Conservation (phyloP, 176 grass and related monocot genomes). For the Poa pratensis region DNA sequence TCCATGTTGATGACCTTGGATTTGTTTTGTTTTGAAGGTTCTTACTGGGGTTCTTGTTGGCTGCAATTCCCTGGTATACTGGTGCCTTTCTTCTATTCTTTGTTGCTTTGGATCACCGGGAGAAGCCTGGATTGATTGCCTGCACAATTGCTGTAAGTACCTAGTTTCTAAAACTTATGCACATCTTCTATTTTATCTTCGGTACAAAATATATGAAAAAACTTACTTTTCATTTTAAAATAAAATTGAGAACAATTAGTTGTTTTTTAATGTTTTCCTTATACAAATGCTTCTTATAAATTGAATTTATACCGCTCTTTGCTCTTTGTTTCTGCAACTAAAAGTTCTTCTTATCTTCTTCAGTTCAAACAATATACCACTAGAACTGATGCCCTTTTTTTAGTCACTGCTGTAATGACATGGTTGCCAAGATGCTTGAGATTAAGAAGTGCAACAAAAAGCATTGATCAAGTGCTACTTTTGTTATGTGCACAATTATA, state of each 20-base stretch:
- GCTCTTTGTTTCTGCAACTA: conserved; percentile 14
- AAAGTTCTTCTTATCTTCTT: background rate
- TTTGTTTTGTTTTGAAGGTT: conserved; percentile 54
- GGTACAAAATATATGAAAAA: background rate
- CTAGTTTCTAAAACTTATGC: conserved; percentile 3
- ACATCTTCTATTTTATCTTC: background rate
- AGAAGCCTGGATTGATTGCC: conserved; percentile 68
- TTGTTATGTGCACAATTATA: background rate
- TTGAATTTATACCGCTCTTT: background rate
- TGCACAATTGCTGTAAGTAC: conserved; percentile 78
- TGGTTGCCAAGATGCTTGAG: background rate
- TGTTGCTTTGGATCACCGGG: conserved; percentile 68
- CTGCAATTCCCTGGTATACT: conserved; percentile 71
- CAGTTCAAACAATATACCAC: background rate
- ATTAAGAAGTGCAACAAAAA: background rate
- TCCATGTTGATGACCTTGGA: background rate
- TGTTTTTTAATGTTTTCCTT: conserved; percentile 5
- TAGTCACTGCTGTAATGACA: background rate
- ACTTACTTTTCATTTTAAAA: background rate
- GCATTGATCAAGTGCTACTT: background rate
- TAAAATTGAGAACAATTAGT: background rate
- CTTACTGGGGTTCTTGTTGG: conserved; percentile 66
- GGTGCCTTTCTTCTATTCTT: conserved; percentile 70
- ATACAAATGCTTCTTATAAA: background rate
- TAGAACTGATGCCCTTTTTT: background rate